Evolutionary conservation across 2,329 filamentous ascomycete genomes (phyloP).

Genomic region (Fusarium beomiforme): DNA sequence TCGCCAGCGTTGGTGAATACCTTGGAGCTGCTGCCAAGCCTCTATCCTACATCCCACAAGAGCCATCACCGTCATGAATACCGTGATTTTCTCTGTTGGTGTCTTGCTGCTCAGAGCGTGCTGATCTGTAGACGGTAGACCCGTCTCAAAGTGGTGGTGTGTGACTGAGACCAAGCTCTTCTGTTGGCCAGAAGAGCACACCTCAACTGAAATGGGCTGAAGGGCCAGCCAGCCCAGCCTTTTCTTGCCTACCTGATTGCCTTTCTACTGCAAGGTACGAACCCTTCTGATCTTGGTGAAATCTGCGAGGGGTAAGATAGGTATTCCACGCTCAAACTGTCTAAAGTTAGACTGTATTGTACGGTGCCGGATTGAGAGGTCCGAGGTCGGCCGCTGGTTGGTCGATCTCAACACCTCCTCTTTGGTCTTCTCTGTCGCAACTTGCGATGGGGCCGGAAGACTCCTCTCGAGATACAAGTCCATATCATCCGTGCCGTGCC

Average conservation of each 20-base stretch:
- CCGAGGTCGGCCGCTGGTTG: conserved; percentile 31
- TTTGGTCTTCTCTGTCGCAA: conserved; percentile 1
- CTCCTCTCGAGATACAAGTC: conserved; percentile 8
- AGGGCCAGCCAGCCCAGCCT: conserved; percentile 10
- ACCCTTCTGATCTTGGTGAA: conserved; percentile 13
- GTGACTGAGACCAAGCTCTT: conserved; percentile 22
- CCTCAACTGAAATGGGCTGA: conserved; percentile 26
- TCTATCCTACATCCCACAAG: neutral
- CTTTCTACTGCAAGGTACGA: conserved; percentile 38
- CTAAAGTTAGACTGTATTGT: no score
- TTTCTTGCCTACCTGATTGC: conserved; percentile 4
- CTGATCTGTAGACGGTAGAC: neutral
- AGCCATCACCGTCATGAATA: neutral
- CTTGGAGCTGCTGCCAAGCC: conserved; percentile 2
- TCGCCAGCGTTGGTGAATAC: neutral
- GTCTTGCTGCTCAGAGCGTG: neutral
- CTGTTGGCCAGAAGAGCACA: conserved; percentile 13
- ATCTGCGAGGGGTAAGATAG: conserved; percentile 26
- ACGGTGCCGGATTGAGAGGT: neutral
- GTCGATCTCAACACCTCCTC: neutral
- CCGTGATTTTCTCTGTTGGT: neutral
- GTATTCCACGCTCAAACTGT: neutral
- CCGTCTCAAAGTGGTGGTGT: conserved; percentile 15
- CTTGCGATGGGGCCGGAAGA: conserved; percentile 1
- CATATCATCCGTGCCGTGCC: neutral